A percentile compares a stretch with the other conserved stretches of the same genome.
Conservation (phyloP, 2,329 filamentous ascomycete species). For the Pleoardoris graminearum region DNA sequence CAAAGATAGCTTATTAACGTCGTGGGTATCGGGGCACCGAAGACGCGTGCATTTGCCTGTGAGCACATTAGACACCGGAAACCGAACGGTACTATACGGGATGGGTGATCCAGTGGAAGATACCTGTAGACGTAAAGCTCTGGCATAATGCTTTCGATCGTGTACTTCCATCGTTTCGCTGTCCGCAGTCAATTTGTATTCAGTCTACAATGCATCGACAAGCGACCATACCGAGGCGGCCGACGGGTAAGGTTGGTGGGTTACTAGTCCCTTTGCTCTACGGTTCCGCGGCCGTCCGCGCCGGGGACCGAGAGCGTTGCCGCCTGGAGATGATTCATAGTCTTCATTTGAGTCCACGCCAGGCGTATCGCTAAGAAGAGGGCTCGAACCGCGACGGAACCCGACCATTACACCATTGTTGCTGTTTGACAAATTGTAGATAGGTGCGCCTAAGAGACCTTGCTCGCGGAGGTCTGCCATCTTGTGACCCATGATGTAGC, state of each 20-base stretch:
- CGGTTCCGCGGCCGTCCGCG: background rate
- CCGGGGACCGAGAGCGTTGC: background rate
- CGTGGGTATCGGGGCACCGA: constrained; percentile 78
- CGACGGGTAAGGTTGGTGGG: background rate
- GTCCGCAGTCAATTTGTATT: constrained; percentile 6
- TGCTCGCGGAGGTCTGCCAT: constrained; percentile 14
- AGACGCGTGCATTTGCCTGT: constrained; percentile 82
- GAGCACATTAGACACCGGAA: constrained; percentile 20
- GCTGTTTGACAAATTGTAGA: background rate
- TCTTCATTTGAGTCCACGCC: background rate
- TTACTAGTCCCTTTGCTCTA: background rate
- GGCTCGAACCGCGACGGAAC: background rate
- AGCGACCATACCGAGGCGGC: background rate
- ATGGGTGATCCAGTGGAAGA: constrained; percentile 17
- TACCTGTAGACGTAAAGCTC: constrained; percentile 41
- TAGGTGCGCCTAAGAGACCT: constrained; percentile 3
- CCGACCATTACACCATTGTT: background rate
- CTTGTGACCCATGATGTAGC: constrained; percentile 11
- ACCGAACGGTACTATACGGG: constrained; percentile 1
- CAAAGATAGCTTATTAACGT: constrained; percentile 81
- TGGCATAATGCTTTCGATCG: constrained; percentile 25
- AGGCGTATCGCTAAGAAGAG: background rate
- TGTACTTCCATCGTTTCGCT: constrained; percentile 7
- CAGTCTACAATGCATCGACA: background rate
- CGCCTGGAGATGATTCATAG: background rate